A percentile compares a stretch with the other conserved stretches of the same genome.
phyloP scores from a whole-genome alignment of 208 protist species.

The Trypanosoma platydactyli region DNA sequence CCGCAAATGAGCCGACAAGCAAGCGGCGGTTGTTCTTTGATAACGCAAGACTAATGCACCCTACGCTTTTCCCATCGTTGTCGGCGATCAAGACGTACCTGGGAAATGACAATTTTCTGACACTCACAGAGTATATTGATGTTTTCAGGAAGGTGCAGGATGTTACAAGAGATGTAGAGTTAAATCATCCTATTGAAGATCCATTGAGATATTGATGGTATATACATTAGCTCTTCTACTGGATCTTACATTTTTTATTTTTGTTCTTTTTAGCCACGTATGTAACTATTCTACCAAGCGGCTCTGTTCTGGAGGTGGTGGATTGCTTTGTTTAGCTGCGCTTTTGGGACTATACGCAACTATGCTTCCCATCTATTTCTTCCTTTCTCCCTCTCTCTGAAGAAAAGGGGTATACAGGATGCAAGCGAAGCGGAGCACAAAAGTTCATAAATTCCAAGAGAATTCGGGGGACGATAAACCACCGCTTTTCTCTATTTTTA shows the following conservation, averaged over 20 bases:
- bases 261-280: background rate
- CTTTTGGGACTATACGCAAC: background rate
- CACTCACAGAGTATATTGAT: constrained; percentile 58
- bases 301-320: background rate
- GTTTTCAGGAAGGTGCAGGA: constrained; percentile 58
- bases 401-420: constrained; percentile 14
- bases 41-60: constrained; percentile 67
- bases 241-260: background rate
- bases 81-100: constrained; percentile 51
- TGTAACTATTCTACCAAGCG: constrained; percentile 1
- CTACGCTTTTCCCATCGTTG: constrained; percentile 65
- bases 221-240: background rate
- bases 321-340: background rate
- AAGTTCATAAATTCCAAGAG: constrained; percentile 33
- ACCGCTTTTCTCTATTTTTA: constrained; percentile 31
- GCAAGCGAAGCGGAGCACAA: constrained; percentile 20
- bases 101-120: constrained; percentile 55
- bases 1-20: constrained; percentile 18
- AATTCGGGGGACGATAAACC: constrained; percentile 24
- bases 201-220: constrained; percentile 70
- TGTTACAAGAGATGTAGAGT: constrained; percentile 59
- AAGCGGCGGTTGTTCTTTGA: constrained; percentile 45
- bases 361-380: constrained; percentile 11
- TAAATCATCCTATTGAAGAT: constrained; percentile 73
- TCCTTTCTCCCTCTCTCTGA: constrained; percentile 27